Evolutionary conservation across 2,329 filamentous ascomycete genomes (phyloP), one percentile per base, ranked within the genome.

Genomic region (Emericellopsis atlantica): DNA sequence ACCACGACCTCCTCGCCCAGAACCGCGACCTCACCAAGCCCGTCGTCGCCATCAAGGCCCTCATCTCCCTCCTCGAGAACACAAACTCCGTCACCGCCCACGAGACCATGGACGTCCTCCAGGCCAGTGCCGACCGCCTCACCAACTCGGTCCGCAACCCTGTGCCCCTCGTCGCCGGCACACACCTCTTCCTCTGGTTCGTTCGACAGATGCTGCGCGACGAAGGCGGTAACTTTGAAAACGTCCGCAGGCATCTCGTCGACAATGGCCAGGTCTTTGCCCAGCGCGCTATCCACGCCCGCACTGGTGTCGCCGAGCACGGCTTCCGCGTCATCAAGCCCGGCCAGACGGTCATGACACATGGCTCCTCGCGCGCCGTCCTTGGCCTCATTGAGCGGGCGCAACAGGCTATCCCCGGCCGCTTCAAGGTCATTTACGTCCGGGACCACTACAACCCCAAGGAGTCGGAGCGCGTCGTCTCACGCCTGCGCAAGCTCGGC

Each of bases 161-260:
- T 12, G 85, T 96, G 43, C 90, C 89, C 5, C 77, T 96, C 14
- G 88, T 85, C 38, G 92, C 93, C 42, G 92, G 92, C 53, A 95
- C 89, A 45, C 89, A 95, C 59, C 78, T 96, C 44, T 96, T 98
- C 69, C 84, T 92, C 59, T 83, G 90, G 57, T 96, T 94, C 63
- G 77, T 98, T 51, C 82, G 95, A 53, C 79, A 80, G 43, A 87
- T 72, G 47, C 69, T 81, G 56, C 74, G 73, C 63, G 67, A 72
- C 64, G 69, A 71, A 48, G 62, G 65, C 39, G 55, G 56, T 37
- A 57, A 53, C 51, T 96, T 96, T 60, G 84, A 89, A 47, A 77
- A 81, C 39, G 83, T 94, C 42, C 74, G 85, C 47, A 78, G 81
- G 54, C 87, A 95, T 63, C 71, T 96, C 23, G 70, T 96, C 40